A percentile compares a stretch with the other conserved stretches of the same genome.
Conservation (phyloP, 2,329 filamentous ascomycete genomes). For the Thermomyces lanuginosus region DNA sequence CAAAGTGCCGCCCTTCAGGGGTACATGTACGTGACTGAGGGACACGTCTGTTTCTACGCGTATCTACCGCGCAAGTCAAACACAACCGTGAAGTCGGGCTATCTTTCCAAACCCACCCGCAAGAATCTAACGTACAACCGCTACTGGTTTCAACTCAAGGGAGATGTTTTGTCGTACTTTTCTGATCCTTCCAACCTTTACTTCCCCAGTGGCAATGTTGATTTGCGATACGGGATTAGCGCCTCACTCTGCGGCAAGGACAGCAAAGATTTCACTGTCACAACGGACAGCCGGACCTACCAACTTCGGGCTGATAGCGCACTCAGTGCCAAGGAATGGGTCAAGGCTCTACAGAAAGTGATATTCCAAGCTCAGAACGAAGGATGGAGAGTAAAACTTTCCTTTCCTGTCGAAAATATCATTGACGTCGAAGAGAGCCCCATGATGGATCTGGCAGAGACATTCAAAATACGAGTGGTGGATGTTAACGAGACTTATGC, state of each 20-base stretch:
- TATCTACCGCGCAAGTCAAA: slow-evolving; percentile 87
- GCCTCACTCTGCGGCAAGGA: slow-evolving; percentile 59
- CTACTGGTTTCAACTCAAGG: slow-evolving; percentile 87
- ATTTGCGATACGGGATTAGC: slow-evolving; percentile 79
- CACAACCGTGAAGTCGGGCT: slow-evolving; percentile 67
- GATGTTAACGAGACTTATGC: slow-evolving; percentile 90
- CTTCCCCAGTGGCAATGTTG: slow-evolving; percentile 81
- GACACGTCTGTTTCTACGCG: slow-evolving; percentile 92
- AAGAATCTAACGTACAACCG: slow-evolving; percentile 75
- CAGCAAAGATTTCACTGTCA: slow-evolving; percentile 58
- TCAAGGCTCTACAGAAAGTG: slow-evolving; percentile 79
- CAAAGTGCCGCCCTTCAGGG: slow-evolving; percentile 86
- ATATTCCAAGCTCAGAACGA: slow-evolving; percentile 95
- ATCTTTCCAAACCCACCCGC: slow-evolving; percentile 73
- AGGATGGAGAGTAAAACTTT: slow-evolving; percentile 92
- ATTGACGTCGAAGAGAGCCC: slow-evolving; percentile 85
- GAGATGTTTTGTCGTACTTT: slow-evolving; percentile 83
- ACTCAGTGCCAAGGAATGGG: slow-evolving; percentile 87
- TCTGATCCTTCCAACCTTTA: slow-evolving; percentile 70
- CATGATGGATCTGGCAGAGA: slow-evolving; percentile 82
- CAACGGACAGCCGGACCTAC: slow-evolving; percentile 68
- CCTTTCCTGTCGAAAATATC: slow-evolving; percentile 70
- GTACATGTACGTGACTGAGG: slow-evolving; percentile 86
- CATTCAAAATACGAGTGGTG: slow-evolving; percentile 80
- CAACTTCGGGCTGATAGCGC: slow-evolving; percentile 78